Evolutionary conservation across 225 moss, liverwort and hornwort genomes (phyloP), one percentile per base, ranked within the genome.

Genomic region (Neckera pumila): DNA sequence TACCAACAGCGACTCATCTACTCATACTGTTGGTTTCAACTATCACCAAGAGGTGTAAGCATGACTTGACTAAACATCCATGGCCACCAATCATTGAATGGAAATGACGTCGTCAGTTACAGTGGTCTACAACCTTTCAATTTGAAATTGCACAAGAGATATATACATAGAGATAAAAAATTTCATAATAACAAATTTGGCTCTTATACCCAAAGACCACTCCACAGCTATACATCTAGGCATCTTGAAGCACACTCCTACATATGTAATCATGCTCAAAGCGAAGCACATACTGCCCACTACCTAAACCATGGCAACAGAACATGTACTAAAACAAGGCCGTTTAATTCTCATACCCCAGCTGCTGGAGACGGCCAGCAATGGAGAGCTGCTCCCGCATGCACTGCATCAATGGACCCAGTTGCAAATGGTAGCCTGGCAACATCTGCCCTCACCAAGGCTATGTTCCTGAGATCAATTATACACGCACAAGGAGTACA

Each of bases 381-480:
- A 90, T 94, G 93, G 16, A 94, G 45, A 76, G 94, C 94, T 89
- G 94, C 93, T 76, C 94, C 93, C 12, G 93, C 93, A 86, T 93
- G 94, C 66, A 93, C 91, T 65, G 93, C 94, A 82, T 93, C 94
- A 70, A 94, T 82, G n/a, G 92, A 90, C 17, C 93, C 92, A 17
- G 91, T 87, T 80, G 92, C 93, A 47, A 94, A 94, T 34, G 94
- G 94, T 38, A 94, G 84, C 84, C 91, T 84, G 25, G 88, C 89
- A 73, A 94, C 90, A 84, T 93, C 93, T 83, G 92, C 94, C 53
- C 93, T 92, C 43, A 94, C 93, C 91, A 94, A 69, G 17, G 89
- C 92, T 84, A 94, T 90, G 85, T 86, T 83, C 88, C 93, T 93
- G 91, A 66, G 51, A 76, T 59, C 53, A 60, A 58, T 19, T 51